phyloP scores from a whole-genome alignment of 2,329 filamentous ascomycete species.

The Bisporella sp. region DNA sequence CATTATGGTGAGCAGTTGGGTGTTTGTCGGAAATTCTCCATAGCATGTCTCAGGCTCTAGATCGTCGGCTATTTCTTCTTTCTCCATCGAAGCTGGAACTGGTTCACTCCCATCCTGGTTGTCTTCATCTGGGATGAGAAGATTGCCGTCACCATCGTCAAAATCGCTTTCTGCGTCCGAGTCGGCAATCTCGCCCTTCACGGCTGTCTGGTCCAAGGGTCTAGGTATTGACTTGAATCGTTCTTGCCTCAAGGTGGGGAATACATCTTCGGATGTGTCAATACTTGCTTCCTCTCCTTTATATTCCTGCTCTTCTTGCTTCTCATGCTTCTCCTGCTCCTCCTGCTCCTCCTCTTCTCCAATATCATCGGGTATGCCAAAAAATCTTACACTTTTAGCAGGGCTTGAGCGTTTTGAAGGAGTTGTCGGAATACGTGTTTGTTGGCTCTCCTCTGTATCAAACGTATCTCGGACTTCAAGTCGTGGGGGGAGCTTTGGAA shows the following conservation, averaged over 20 bases:
- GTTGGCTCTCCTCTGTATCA: constrained; percentile 15
- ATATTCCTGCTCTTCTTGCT: no score
- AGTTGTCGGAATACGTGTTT: constrained; percentile 8
- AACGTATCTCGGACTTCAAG: constrained; percentile 23
- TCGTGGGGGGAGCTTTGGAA: constrained; percentile 16
- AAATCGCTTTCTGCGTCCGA: constrained; percentile 20
- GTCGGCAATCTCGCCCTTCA: constrained; percentile 21
- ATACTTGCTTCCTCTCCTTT: no score
- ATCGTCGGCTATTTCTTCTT: background rate
- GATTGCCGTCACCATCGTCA: constrained; percentile 1
- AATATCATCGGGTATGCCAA: constrained; percentile 5
- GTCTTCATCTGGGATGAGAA: no score
- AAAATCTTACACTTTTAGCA: constrained; percentile 23
- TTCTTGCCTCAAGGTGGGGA: background rate
- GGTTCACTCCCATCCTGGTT: no score
- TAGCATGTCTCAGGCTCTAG: constrained; percentile 21
- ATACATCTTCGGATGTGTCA: background rate
- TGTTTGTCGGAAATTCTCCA: constrained; percentile 21
- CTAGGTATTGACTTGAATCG: background rate
- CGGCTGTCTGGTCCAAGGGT: background rate
- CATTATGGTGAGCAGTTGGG: background rate
- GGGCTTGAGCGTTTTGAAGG: constrained; percentile 19
- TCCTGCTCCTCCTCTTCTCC: constrained; percentile 2
- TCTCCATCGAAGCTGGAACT: no score
- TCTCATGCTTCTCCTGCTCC: background rate